phyloP scores from a whole-genome alignment of 2,329 filamentous ascomycete genomes.

The Xylaria sp. region DNA sequence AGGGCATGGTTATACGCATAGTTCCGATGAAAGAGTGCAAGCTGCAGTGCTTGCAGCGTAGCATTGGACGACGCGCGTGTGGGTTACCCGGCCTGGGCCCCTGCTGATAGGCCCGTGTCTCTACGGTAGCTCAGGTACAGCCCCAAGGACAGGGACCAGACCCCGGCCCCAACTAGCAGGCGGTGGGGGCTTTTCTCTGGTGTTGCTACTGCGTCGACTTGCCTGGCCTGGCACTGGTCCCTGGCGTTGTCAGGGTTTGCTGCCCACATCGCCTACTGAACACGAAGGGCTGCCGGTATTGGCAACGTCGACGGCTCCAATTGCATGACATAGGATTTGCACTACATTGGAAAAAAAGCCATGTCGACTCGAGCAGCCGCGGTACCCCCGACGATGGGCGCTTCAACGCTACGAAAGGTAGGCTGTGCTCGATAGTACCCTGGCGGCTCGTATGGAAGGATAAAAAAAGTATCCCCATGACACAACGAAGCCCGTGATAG shows the following conservation, averaged over 20 bases:
- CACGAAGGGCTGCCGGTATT: conserved; percentile 38
- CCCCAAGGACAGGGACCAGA: conserved; percentile 45
- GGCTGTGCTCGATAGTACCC: conserved; percentile 17
- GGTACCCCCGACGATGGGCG: conserved; percentile 28
- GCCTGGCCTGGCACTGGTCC: conserved; percentile 19
- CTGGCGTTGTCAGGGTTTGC: conserved; percentile 33
- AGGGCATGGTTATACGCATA: conserved; percentile 12
- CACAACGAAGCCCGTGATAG: background rate
- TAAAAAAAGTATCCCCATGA: background rate
- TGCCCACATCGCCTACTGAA: conserved; percentile 33
- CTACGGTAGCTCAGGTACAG: conserved; percentile 45
- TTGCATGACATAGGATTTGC: conserved; percentile 35
- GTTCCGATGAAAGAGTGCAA: conserved; percentile 25
- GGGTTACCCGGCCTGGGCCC: conserved; percentile 26
- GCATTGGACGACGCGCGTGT: conserved; percentile 29
- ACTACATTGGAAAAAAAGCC: conserved; percentile 16
- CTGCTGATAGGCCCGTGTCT: conserved; percentile 15
- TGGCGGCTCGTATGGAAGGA: conserved; percentile 25
- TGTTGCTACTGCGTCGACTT: conserved; percentile 3
- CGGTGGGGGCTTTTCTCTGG: conserved; percentile 24
- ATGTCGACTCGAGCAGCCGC: conserved; percentile 19
- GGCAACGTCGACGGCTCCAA: conserved; percentile 29
- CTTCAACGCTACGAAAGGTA: conserved; percentile 14
- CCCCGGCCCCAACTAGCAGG: conserved; percentile 31
- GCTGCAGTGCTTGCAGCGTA: conserved; percentile 26